Evolutionary conservation across 2,329 filamentous ascomycete species (phyloP).

Genomic region (Fusarium mangiferae): DNA sequence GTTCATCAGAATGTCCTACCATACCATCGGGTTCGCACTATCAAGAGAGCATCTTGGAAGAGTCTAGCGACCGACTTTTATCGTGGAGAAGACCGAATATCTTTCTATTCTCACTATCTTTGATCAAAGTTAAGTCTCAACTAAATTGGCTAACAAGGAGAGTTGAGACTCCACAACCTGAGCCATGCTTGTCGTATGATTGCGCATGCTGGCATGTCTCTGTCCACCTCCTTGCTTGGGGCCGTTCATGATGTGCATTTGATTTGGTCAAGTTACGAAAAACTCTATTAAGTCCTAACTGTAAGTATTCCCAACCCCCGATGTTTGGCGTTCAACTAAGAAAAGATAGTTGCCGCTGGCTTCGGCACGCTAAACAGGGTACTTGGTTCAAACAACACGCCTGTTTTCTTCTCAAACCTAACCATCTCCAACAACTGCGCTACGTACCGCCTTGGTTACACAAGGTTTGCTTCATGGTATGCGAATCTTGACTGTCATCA

Average conservation of each 20-base stretch:
- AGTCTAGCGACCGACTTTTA: slow-evolving; percentile 11
- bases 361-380: not conserved
- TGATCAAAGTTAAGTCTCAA: not conserved
- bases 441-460: not conserved
- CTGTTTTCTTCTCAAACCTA: not conserved
- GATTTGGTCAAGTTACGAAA: not conserved
- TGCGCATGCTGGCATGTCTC: not conserved
- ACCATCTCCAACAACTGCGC: not conserved
- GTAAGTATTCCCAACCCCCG: slow-evolving; percentile 3
- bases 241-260: not conserved
- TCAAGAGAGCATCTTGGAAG: slow-evolving; percentile 16
- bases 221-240: slow-evolving; percentile 5
- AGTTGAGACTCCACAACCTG: slow-evolving; percentile 1
- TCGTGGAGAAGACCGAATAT: slow-evolving; percentile 15
- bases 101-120: slow-evolving; percentile 3
- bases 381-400: not conserved
- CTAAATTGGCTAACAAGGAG: slow-evolving; percentile 1
- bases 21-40: slow-evolving; percentile 33
- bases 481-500: not conserved
- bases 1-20: slow-evolving; percentile 27
- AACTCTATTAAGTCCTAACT: slow-evolving; percentile 3
- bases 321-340: slow-evolving; percentile 11
- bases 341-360: not conserved
- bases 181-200: slow-evolving; percentile 25
- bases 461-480: slow-evolving; percentile 2